Base-by-base conservation (phyloP, 805 yeast genomes). In the Candida hungchunana region DNA sequence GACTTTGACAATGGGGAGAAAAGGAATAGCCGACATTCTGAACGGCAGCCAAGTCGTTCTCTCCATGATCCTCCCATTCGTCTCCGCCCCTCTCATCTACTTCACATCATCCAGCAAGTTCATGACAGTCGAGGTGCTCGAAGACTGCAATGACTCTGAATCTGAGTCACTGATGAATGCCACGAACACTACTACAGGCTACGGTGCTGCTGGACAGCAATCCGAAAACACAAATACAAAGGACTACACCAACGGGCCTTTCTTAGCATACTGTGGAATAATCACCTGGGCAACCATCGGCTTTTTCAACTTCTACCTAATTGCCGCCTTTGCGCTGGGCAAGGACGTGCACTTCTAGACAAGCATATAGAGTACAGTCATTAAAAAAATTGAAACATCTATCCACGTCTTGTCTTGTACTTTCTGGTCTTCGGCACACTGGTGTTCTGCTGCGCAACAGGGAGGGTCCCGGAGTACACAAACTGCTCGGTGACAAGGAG, bases 11-110 rank as follows among this genome's bases (percentile, higher is more conserved):
- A 72, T 83, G 44, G 97, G 96, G 4, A 74, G 95, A 45, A 83
- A 79, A 54, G 96, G 96, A 5, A 68, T 88, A 32, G 71, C 85
- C 13, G 72, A 71, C 36, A 80, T 83, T 18, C 66, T 88, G 50
- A 89, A 89, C 51, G 76, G 79, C 5, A 76, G 86, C 30, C 97
- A 88, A 59, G 97, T 88, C 18, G 81, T 84, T 13, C 67, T 88
- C 26, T 79, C 93, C 3, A 58, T 89, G 46, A 74, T 89, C 35
- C 66, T 88, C 39, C 97, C 97, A 1, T 75, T 86, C 42, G 93
- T 88, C 6, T 77, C 88, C 26, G 95, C 95, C 0, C 97, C 97
- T 16, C 66, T 88, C 51, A 79, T 87, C 39, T 81, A 77, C 56
- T 85, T 87, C 57, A 87, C 96, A 0, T 76, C 85, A 43, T 73